Percentiles rank a stretch among this genome's conserved stretches.
These are phyloP conservation scores for Colletotrichum horii DNA, from an alignment of 2,329 filamentous ascomycete genomes.

Conservation along the genomic window DNA sequence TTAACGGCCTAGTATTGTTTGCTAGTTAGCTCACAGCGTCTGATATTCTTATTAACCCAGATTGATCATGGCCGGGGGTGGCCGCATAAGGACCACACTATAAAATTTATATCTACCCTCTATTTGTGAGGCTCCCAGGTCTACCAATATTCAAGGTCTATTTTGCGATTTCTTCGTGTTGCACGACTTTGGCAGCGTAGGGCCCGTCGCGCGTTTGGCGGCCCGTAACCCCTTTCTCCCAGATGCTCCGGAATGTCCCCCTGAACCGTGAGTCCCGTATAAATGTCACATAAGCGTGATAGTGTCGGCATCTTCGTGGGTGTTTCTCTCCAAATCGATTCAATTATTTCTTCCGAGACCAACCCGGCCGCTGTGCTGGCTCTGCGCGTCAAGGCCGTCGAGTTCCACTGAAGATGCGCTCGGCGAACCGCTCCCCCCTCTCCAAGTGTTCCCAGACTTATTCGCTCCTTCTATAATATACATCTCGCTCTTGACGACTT, in stretches of 20 bases:
- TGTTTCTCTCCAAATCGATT: neutral
- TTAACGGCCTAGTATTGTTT: neutral
- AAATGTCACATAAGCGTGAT: neutral
- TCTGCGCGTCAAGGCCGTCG: constrained; percentile 26
- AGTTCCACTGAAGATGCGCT: constrained; percentile 27
- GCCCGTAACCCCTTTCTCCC: too few species aligned
- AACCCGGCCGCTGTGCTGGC: constrained; percentile 24
- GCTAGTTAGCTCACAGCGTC: neutral
- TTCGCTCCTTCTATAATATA: constrained; percentile 39
- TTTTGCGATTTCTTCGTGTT: neutral
- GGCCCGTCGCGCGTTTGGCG: neutral
- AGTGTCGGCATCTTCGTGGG: neutral
- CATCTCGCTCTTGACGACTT: constrained; percentile 35
- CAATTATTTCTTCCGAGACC: constrained; percentile 10
- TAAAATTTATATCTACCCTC: neutral
- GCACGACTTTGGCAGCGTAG: too few species aligned
- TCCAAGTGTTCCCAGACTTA: constrained; percentile 4
- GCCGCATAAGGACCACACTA: neutral
- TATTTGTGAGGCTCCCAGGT: neutral
- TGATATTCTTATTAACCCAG: neutral
- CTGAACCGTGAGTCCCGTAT: neutral
- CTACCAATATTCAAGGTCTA: neutral
- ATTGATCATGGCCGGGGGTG: neutral
- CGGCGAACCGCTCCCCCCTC: constrained; percentile 27
- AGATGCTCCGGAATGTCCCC: neutral